phyloP scores from a whole-genome alignment of 345 rosid species.

The Toxicodendron radicans region DNA sequence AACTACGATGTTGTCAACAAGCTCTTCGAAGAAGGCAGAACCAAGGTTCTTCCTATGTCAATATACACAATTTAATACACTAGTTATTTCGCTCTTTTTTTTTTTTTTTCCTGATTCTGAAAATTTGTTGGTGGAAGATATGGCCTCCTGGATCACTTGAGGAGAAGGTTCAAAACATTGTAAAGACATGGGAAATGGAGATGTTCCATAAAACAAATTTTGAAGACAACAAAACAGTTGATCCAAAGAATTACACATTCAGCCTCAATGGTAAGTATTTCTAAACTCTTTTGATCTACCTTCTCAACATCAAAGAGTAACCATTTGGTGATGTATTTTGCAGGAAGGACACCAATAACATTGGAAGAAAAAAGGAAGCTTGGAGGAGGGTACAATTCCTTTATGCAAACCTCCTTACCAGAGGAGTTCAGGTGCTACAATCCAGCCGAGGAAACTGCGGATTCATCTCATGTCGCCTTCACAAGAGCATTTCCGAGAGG shows the following conservation, averaged over 20 bases:
- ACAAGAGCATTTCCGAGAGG: constrained; percentile 58
- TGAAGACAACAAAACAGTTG: constrained; percentile 40
- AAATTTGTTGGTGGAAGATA: constrained; percentile 27
- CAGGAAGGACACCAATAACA: constrained; percentile 49
- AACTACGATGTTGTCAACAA: constrained; percentile 54
- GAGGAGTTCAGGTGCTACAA: constrained; percentile 39
- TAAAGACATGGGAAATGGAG: constrained; percentile 78
- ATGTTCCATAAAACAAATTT: constrained; percentile 42
- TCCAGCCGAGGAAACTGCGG: constrained; percentile 36
- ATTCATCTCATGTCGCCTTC: constrained; percentile 43
- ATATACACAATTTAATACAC: too few species aligned
- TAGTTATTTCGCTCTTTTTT: not conserved
- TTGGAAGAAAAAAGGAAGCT: constrained; percentile 39
- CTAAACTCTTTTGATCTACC: not conserved
- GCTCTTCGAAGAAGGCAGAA: constrained; percentile 65
- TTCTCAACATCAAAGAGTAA: too few species aligned
- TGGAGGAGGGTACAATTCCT: constrained; percentile 62
- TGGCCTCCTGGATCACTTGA: constrained; percentile 66
- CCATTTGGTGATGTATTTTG: not conserved
- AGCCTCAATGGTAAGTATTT: constrained; percentile 47
- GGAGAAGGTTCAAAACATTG: constrained; percentile 61
- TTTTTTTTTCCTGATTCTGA: not conserved
- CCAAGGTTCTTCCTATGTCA: constrained; percentile 32
- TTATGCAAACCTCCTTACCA: constrained; percentile 56
- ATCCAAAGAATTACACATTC: constrained; percentile 34